phyloP scores from a whole-genome alignment of 208 protist genomes.

The Trypanosoma avium region DNA sequence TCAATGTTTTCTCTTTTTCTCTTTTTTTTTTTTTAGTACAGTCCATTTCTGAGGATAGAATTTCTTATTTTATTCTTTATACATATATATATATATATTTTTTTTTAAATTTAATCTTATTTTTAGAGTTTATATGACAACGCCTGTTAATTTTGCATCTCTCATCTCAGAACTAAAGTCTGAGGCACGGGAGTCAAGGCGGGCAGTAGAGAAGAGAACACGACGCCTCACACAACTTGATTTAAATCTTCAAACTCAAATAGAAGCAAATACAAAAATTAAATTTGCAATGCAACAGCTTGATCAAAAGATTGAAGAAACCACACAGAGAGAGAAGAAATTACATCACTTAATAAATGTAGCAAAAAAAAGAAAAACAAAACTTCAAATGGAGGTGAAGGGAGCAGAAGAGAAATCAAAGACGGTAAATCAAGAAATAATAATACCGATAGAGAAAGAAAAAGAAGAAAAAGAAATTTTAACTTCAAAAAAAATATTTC shows the following conservation, averaged over 20 bases:
- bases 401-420: slow-evolving; percentile 1
- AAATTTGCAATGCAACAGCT: slow-evolving; percentile 1
- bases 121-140: no score
- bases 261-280: slow-evolving; percentile 1
- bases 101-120: no score
- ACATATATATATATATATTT: no score
- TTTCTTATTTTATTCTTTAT: no score
- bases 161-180: slow-evolving; percentile 4
- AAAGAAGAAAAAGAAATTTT: no score
- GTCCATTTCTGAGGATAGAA: no score
- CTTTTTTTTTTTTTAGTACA: no score
- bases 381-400: slow-evolving; percentile 1
- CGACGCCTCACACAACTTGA: not conserved
- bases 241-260: not conserved
- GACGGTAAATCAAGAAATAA: not conserved
- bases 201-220: slow-evolving; percentile 8
- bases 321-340: not conserved
- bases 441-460: not conserved
- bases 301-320: slow-evolving; percentile 14
- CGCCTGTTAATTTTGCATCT: not conserved
- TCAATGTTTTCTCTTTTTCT: no score
- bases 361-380: slow-evolving; percentile 14
- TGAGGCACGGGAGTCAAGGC: slow-evolving; percentile 9
- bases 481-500: not conserved
- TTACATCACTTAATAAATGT: not conserved